These are phyloP conservation scores for Metschnikowia kunwiensis DNA, from an alignment of 805 yeast species.

Conservation along the genomic window DNA sequence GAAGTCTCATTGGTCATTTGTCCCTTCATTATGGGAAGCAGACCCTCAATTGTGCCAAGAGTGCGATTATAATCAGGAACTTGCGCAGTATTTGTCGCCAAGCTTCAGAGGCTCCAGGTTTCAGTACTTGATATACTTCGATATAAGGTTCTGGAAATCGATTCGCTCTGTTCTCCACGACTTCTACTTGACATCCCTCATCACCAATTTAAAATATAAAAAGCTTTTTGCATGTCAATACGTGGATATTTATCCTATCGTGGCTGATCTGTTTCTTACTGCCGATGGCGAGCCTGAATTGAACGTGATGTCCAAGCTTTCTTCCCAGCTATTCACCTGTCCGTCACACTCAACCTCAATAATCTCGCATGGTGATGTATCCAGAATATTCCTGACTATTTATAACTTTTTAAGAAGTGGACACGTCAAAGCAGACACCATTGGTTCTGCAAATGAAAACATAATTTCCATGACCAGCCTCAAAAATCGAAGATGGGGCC, in stretches of 20 bases:
- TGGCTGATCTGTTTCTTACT: constrained; percentile 65
- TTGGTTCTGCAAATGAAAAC: constrained; percentile 34
- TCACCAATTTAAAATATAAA: constrained; percentile 57
- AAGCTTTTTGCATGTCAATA: constrained; percentile 69
- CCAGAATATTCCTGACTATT: constrained; percentile 58
- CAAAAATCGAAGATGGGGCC: constrained; percentile 74
- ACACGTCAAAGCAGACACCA: constrained; percentile 29
- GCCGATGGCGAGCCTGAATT: constrained; percentile 87
- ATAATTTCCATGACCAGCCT: constrained; percentile 42
- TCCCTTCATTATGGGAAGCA: constrained; percentile 46
- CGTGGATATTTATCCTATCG: constrained; percentile 74
- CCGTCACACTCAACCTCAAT: constrained; percentile 73
- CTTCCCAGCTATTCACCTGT: constrained; percentile 86
- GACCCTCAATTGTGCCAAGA: constrained; percentile 40
- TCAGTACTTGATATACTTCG: constrained; percentile 61
- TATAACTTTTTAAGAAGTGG: constrained; percentile 61
- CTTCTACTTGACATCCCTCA: constrained; percentile 59
- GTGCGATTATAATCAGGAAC: constrained; percentile 44
- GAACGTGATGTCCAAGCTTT: constrained; percentile 67
- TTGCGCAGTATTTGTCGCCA: constrained; percentile 25
- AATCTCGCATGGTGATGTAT: constrained; percentile 60
- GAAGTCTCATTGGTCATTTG: constrained; percentile 38
- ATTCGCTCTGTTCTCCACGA: constrained; percentile 58
- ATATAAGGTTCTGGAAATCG: constrained; percentile 67
- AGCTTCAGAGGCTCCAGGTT: constrained; percentile 48